Evolutionary conservation across 1,139 yeast species (phyloP).

Genomic region (Saccharomyces hybrid): DNA sequence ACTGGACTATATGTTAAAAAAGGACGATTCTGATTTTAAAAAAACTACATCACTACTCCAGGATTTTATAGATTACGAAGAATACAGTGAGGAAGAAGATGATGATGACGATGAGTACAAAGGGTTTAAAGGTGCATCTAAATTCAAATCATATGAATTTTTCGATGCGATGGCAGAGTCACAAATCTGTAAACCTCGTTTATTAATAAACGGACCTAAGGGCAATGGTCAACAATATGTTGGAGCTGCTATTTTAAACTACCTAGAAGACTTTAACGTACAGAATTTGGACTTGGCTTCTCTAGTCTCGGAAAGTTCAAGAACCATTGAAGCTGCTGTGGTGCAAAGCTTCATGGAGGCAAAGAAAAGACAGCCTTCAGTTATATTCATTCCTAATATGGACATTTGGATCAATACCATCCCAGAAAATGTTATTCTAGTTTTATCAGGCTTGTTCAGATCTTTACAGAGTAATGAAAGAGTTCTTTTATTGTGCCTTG

Average conservation of each 20-base stretch:
- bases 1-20: conserved; percentile 49
- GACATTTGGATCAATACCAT: conserved; percentile 71
- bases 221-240: conserved; percentile 89
- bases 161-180: conserved; percentile 42
- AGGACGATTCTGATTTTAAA: conserved; percentile 18
- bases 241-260: conserved; percentile 73
- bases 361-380: conserved; percentile 81
- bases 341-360: conserved; percentile 86
- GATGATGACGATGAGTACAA: conserved; percentile 47
- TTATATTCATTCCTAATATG: conserved; percentile 74
- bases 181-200: conserved; percentile 74
- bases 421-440: conserved; percentile 61
- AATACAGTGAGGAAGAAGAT: conserved; percentile 23
- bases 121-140: conserved; percentile 56
- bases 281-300: conserved; percentile 79
- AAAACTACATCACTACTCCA: conserved; percentile 30
- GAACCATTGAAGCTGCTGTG: conserved; percentile 77
- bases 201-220: conserved; percentile 62
- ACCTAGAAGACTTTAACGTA: conserved; percentile 83
- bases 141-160: conserved; percentile 33
- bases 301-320: conserved; percentile 69
- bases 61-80: conserved; percentile 30
- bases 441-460: conserved; percentile 62
- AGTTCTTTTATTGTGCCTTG: conserved; percentile 68
- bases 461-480: conserved; percentile 66